Percentiles rank a stretch among this genome's conserved stretches.
Evolutionary conservation across 176 grass and related monocot genomes (phyloP).

Genomic region (Triticum timopheevii): DNA sequence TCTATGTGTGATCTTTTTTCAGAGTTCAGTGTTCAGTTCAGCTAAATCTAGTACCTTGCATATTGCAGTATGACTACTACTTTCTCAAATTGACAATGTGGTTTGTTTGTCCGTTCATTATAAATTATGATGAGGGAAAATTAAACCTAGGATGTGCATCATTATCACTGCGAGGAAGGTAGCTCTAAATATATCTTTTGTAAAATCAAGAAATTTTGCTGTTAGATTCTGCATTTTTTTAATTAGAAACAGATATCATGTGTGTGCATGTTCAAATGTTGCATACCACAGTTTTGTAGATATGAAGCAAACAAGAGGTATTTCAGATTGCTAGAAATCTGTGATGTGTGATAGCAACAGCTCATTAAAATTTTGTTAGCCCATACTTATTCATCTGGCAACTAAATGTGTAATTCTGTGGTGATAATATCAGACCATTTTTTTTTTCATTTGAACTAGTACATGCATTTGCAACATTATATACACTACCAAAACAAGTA

Average conservation of each 20-base stretch:
- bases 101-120: neutral
- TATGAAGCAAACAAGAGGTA: neutral
- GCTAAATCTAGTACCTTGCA: neutral
- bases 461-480: neutral
- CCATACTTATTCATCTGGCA: neutral
- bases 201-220: neutral
- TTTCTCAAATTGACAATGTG: neutral
- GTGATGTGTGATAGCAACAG: neutral
- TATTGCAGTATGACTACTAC: conserved; percentile 1
- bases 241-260: neutral
- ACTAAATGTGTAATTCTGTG: neutral
- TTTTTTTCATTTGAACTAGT: neutral
- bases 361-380: neutral
- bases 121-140: neutral
- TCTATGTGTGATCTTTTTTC: conserved; percentile 1
- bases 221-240: neutral
- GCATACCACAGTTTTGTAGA: neutral
- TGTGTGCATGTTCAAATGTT: neutral
- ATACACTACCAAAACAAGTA: neutral
- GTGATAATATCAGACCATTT: neutral
- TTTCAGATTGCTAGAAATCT: neutral
- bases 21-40: neutral
- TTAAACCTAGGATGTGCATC: neutral
- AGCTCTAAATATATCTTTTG: neutral
- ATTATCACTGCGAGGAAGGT: neutral